These are phyloP conservation scores for Brassica hybrid DNA, from an alignment of 441 rosid species.

Conservation along the genomic window DNA sequence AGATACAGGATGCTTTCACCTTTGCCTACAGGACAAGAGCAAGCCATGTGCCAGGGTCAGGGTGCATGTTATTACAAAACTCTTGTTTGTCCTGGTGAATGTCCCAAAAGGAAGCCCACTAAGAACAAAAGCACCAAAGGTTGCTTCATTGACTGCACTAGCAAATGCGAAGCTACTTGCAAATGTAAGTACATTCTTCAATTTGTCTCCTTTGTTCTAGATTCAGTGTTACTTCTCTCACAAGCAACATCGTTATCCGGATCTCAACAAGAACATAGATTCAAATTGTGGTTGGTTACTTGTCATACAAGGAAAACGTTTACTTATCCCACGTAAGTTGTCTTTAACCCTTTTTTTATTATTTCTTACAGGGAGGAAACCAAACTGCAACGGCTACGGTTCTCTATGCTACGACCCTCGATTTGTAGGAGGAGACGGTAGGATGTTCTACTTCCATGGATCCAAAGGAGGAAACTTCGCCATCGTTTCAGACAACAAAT, in stretches of 20 bases:
- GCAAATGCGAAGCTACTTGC: slow-evolving; percentile 91
- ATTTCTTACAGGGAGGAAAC: slow-evolving; percentile 59
- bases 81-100: slow-evolving; percentile 64
- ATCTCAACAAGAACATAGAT: too few species aligned
- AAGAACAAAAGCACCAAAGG: slow-evolving; percentile 55
- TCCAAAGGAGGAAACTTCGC: slow-evolving; percentile 83
- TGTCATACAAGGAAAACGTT: background rate
- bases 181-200: slow-evolving; percentile 57
- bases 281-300: background rate
- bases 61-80: slow-evolving; percentile 53
- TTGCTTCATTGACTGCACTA: slow-evolving; percentile 75
- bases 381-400: slow-evolving; percentile 78
- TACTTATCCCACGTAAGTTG: slow-evolving; percentile 10
- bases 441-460: slow-evolving; percentile 93
- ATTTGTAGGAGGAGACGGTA: slow-evolving; percentile 87
- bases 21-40: slow-evolving; percentile 53
- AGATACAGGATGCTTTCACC: slow-evolving; percentile 42
- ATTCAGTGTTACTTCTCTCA: background rate
- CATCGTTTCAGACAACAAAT: slow-evolving; percentile 66
- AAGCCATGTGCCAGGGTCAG: slow-evolving; percentile 49
- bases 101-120: slow-evolving; percentile 62
- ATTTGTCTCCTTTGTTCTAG: too few species aligned
- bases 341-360: background rate
- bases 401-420: slow-evolving; percentile 88
- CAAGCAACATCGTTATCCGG: background rate